Evolutionary conservation across 805 yeast species (phyloP), one percentile per base, ranked within the genome.

Genomic region (Vanderwaltozyma yarrowii): DNA sequence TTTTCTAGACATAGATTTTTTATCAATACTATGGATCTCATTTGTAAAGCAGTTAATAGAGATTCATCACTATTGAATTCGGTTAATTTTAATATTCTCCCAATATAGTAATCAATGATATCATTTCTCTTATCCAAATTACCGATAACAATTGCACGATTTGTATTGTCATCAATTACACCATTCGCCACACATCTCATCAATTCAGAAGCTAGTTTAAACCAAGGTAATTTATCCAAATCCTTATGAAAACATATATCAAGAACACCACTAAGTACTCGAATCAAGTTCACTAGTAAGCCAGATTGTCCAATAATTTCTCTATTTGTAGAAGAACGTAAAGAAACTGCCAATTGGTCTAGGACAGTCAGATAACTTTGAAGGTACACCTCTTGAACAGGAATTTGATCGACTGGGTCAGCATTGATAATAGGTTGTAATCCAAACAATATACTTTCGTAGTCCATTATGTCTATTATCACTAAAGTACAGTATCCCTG

Each of bases 181-280:
- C 52, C 35, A 38, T 60, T 60, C 0, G 64, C 62, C 11, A 59
- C 39, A 34, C 62, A 59, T 38, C 65, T 52, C 2, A 54, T 45
- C 24, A 58, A 17, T 38, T 58, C 63, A 14, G 61, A 51, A 8
- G 44, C 41, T 18, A 60, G 15, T 17, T 43, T 43, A 28, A 46
- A 42, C 39, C 43, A 47, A n/a, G 45, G 40, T 5, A 40, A n/a
- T 7, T 20, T 30, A n/a, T 25, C 24, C n/a, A 16, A n/a, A 12
- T 28, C 36, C 15, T 30, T 27, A 16, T 43, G 40, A 15, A 55
- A 44, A 19, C 50, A 44, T 2, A 34, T 23, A 20, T 42, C 46
- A 12, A 58, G 26, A 0, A 41, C 4, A 11, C 35, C 34, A 5
- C 41, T 41, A 17, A 50, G 30, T 6, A 47, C 49, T 10, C 46